Evolutionary conservation across 179 eudicot species (phyloP), one percentile per base, ranked within the genome.

Genomic region (Beta corolliflora): DNA sequence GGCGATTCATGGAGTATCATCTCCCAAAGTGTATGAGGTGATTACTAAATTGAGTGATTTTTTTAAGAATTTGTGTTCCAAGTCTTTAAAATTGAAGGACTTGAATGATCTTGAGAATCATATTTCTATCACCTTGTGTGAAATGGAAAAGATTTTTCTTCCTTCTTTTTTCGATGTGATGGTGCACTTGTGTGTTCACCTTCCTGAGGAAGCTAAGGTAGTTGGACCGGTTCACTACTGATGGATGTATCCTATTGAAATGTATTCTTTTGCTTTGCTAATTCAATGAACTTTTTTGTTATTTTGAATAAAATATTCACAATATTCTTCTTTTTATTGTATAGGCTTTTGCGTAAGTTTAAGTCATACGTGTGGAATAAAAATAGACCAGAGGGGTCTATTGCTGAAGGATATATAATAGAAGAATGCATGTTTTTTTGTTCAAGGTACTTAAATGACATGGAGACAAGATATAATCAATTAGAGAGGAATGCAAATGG

Each of bases 121-220:
- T 23, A 64, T 64, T 21, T 5, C 3, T 0, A 5, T 64, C 15
- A 25, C 68, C 9, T 64, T 64, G 23, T 64, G 68, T 64, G 68
- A 64, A 4, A 64, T 64, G 41, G 41, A 64, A 21, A 82, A 45
- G 18, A 71, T 80, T 13, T 85, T 85, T 23, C 85, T 75, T 58
- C 85, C 81, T 0, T 60, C 83, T 5, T 83, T 85, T 25, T 85
- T 80, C 36, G 71, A 46, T 21, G 31, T 80, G n/a, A 86, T 83
- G 81, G 85, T 81, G 5, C 85, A 88, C 31, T 54, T 88, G 8
- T 69, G 70, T 46, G 19, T 81, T 60, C 87, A 83, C 41, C 67
- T 81, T 4, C 77, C 73, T 3, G 18, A 3, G 0, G 87, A 88
- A 41, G 80, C 76, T 5, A 76, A 60, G 14, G 45, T 83, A 44